These are phyloP conservation scores for Blepharisma stoltei DNA, from an alignment of 73 alveolate genomes.

Conservation along the genomic window DNA sequence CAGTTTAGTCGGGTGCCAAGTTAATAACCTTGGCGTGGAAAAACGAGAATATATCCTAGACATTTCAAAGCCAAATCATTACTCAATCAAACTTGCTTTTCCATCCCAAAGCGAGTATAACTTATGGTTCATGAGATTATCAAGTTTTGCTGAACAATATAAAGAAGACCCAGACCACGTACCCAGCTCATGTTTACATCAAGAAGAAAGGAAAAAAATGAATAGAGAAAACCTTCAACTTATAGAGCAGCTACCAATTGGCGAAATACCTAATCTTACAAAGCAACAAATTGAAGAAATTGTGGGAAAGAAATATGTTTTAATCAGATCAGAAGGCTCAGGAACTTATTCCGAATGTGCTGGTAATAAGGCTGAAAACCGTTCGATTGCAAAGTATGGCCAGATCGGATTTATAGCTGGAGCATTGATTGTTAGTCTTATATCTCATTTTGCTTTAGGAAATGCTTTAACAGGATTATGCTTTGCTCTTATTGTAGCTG, in stretches of 20 bases:
- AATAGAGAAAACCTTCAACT: not conserved
- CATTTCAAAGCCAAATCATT: not conserved
- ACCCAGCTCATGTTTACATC: not conserved
- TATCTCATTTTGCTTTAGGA: not conserved
- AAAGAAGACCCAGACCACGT: not conserved
- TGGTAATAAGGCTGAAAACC: not conserved
- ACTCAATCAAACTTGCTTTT: not conserved
- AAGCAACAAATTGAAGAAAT: constrained; percentile 13
- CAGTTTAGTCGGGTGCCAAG: not conserved
- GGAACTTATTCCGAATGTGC: not conserved
- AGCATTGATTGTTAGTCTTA: not conserved
- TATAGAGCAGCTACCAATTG: not conserved
- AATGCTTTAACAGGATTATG: not conserved
- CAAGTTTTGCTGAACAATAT: not conserved
- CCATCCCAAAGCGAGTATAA: constrained; percentile 2
- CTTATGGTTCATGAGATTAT: not conserved
- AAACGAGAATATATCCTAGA: not conserved
- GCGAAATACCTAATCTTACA: not conserved
- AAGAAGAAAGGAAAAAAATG: not conserved
- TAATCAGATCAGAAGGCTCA: not conserved
- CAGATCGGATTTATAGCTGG: not conserved
- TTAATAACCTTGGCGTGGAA: not conserved
- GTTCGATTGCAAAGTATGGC: not conserved
- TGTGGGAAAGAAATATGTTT: not conserved
- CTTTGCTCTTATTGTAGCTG: not conserved